phyloP scores from a whole-genome alignment of 495 filamentous ascomycete species.

The Penicillium subrubescens region DNA sequence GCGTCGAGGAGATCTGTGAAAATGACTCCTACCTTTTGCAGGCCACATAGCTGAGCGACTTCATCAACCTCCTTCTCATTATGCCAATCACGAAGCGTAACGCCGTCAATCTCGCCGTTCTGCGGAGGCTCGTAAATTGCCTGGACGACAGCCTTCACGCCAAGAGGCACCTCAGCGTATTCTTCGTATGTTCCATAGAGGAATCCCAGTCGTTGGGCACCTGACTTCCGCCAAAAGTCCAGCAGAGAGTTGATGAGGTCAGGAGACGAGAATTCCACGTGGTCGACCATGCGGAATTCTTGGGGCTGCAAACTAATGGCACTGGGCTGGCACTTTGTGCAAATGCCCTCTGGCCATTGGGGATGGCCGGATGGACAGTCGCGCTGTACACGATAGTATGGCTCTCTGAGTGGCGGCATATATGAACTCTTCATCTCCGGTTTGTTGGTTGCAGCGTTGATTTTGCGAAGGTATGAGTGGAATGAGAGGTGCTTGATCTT shows the following conservation, averaged over 20 bases:
- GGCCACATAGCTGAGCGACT: conserved; percentile 79
- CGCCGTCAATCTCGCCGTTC: conserved; percentile 84
- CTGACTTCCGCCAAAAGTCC: conserved; percentile 85
- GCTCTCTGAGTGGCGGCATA: conserved; percentile 93
- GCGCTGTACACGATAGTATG: conserved; percentile 84
- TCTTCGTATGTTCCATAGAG: conserved; percentile 90
- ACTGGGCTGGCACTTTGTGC: conserved; percentile 96
- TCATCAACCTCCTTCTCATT: conserved; percentile 82
- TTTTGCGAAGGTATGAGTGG: conserved; percentile 90
- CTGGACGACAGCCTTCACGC: conserved; percentile 95
- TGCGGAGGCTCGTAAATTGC: conserved; percentile 98
- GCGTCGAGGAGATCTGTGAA: conserved; percentile 92
- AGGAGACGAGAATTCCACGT: conserved; percentile 90
- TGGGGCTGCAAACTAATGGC: conserved; percentile 95
- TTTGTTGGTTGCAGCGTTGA: conserved; percentile 95
- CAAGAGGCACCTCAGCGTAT: conserved; percentile 89
- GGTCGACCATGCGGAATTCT: conserved; percentile 95
- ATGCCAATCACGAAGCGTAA: conserved; percentile 85
- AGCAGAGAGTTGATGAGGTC: conserved; percentile 83
- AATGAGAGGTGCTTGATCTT: conserved; percentile 99
- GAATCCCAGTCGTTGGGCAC: conserved; percentile 80
- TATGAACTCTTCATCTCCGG: conserved; percentile 88
- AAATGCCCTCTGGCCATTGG: conserved; percentile 96
- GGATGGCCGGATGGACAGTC: conserved; percentile 93
- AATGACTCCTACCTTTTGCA: conserved; percentile 91